phyloP scores from a whole-genome alignment of 1,139 yeast genomes.

The Suhomyces bolitotheri region DNA sequence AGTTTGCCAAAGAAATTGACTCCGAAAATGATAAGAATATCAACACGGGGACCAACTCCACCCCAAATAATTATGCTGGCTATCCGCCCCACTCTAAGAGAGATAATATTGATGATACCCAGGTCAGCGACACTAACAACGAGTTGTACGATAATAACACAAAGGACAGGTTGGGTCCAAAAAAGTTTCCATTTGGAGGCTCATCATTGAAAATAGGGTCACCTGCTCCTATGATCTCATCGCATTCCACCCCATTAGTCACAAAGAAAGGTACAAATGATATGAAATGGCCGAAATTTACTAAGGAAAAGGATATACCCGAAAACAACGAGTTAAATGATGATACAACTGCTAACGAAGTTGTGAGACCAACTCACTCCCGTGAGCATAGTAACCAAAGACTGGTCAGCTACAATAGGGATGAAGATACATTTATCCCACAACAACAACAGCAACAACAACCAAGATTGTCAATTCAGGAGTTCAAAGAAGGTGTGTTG shows the following conservation, averaged over 20 bases:
- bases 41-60: slow-evolving; percentile 4
- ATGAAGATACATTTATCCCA: slow-evolving; percentile 9
- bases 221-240: slow-evolving; percentile 19
- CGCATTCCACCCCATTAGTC: slow-evolving; percentile 36
- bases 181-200: neutral
- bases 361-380: slow-evolving; percentile 13
- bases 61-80: slow-evolving; percentile 2
- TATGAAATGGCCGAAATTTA: slow-evolving; percentile 10
- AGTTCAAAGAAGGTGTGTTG: slow-evolving; percentile 10
- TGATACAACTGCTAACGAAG: slow-evolving; percentile 19
- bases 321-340: slow-evolving; percentile 16
- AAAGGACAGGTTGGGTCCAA: slow-evolving; percentile 2
- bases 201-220: slow-evolving; percentile 1
- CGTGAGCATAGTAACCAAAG: slow-evolving; percentile 9
- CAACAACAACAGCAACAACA: slow-evolving; percentile 7
- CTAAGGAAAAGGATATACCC: slow-evolving; percentile 11
- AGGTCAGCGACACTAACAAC: slow-evolving; percentile 5
- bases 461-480: slow-evolving; percentile 11
- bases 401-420: slow-evolving; percentile 11
- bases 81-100: slow-evolving; percentile 1
- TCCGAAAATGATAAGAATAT: slow-evolving; percentile 3
- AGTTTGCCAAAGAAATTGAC: slow-evolving; percentile 24
- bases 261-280: slow-evolving; percentile 10
- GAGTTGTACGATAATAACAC: slow-evolving; percentile 2
- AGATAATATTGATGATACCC: slow-evolving; percentile 4